A percentile compares a stretch with the other conserved stretches of the same genome.
Evolutionary conservation across 345 rosid genomes (phyloP).

Genomic region (Heritiera fomes): DNA sequence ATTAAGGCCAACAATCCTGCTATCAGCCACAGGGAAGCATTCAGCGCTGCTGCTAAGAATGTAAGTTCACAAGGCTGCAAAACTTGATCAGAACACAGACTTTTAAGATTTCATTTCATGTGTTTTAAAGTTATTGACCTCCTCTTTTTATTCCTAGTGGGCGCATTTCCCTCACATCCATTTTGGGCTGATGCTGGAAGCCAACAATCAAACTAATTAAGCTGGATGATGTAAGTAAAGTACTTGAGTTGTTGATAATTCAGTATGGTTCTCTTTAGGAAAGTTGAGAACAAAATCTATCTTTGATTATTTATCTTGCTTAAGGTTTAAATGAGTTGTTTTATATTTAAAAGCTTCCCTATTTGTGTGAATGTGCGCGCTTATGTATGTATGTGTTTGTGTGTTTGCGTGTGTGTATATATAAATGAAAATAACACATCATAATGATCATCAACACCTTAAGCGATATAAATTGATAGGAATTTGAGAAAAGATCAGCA

Average conservation of each 20-base stretch:
- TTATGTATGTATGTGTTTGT: no score
- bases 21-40: constrained; percentile 96
- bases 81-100: not conserved
- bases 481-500: not conserved
- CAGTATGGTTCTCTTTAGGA: not conserved
- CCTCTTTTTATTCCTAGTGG: constrained; percentile 52
- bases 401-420: no score
- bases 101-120: not conserved
- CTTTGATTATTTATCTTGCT: not conserved
- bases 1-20: constrained; percentile 96
- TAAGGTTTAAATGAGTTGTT: not conserved
- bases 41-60: constrained; percentile 98
- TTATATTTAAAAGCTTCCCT: not conserved
- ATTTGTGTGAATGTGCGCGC: not conserved
- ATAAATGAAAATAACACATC: not conserved
- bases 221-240: constrained; percentile 10
- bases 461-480: not conserved
- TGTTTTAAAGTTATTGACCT: constrained; percentile 11
- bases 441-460: not conserved
- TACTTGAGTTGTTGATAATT: no score
- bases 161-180: constrained; percentile 17
- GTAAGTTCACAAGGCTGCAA: constrained; percentile 42
- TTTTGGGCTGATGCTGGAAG: constrained; percentile 17
- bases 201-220: not conserved
- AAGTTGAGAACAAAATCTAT: not conserved